Percentiles rank a stretch among this genome's conserved stretches.
Conservation (phyloP, 768 basidiomycete species). For the Lanmaoa rubissima region DNA sequence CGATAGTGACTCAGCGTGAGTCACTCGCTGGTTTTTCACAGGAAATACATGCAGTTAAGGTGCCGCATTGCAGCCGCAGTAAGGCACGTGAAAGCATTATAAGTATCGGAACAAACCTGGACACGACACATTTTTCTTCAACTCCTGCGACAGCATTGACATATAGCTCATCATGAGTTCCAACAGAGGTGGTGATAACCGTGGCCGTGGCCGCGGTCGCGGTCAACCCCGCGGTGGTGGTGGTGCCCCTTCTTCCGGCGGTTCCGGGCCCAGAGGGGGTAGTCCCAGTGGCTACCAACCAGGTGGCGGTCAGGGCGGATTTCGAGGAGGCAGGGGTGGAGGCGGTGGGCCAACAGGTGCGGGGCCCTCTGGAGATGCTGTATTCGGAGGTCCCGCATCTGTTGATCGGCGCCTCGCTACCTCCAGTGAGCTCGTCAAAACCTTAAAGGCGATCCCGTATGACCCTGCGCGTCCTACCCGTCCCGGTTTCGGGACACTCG, state of each 20-base stretch:
- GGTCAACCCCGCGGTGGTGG: conserved; percentile 9
- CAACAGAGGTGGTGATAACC: conserved; percentile 10
- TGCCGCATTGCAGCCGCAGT: neutral
- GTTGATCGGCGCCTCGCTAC: conserved; percentile 35
- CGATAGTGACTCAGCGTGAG: too few relatives aligned
- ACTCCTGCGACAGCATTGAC: neutral
- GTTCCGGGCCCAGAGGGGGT: neutral
- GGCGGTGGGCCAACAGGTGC: conserved; percentile 28
- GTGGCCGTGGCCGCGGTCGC: conserved; percentile 22
- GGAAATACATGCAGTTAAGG: neutral
- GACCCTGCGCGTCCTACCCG: conserved; percentile 42
- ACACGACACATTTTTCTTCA: neutral
- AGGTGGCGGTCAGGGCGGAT: conserved; percentile 8
- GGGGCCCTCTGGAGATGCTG: conserved; percentile 25
- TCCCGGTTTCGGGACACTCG: conserved; percentile 45
- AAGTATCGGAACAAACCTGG: neutral
- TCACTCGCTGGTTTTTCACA: neutral
- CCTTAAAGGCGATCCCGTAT: conserved; percentile 30
- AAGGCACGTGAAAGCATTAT: neutral
- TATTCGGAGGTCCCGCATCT: conserved; percentile 31
- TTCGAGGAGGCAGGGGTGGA: conserved; percentile 22
- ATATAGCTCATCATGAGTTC: conserved; percentile 12
- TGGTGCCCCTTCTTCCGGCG: neutral
- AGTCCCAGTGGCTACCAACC: conserved; percentile 7
- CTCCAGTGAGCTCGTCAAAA: conserved; percentile 26